Evolutionary conservation across 2,329 filamentous ascomycete genomes (phyloP).

Genomic region (Penicillium italicum): DNA sequence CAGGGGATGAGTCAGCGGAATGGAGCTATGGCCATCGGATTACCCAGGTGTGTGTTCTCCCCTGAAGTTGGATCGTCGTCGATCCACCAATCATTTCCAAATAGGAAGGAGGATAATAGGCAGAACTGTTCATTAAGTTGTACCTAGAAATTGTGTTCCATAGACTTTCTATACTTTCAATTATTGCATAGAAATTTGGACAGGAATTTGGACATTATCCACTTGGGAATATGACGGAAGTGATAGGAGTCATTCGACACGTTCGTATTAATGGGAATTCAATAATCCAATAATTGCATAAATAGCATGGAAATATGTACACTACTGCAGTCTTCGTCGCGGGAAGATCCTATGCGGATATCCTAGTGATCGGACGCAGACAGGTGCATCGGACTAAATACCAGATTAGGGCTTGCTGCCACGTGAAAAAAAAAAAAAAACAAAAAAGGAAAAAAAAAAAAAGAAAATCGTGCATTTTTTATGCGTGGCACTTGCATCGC

Average conservation of each 20-base stretch:
- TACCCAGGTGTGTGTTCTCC: constrained; percentile 8
- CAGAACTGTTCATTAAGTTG: not conserved
- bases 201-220: not conserved
- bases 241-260: not conserved
- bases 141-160: not conserved
- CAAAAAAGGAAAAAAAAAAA: not conserved
- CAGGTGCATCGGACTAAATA: constrained; percentile 28
- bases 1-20: constrained; percentile 8
- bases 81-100: constrained; percentile 16
- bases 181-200: not conserved
- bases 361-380: constrained; percentile 2
- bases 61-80: constrained; percentile 11
- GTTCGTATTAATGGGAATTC: not conserved
- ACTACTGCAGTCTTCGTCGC: constrained; percentile 3
- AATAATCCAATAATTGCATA: not conserved
- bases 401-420: constrained; percentile 22
- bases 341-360: constrained; percentile 9
- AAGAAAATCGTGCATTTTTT: not conserved
- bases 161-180: not conserved
- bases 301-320: not conserved
- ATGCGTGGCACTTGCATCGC: not conserved
- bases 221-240: not conserved
- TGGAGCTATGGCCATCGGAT: constrained; percentile 31
- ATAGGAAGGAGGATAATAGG: constrained; percentile 24
- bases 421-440: constrained; percentile 3